These are phyloP conservation scores for Pseudonitzschia delicatissima DNA, from an alignment of 108 stramenopile species.

Conservation along the genomic window DNA sequence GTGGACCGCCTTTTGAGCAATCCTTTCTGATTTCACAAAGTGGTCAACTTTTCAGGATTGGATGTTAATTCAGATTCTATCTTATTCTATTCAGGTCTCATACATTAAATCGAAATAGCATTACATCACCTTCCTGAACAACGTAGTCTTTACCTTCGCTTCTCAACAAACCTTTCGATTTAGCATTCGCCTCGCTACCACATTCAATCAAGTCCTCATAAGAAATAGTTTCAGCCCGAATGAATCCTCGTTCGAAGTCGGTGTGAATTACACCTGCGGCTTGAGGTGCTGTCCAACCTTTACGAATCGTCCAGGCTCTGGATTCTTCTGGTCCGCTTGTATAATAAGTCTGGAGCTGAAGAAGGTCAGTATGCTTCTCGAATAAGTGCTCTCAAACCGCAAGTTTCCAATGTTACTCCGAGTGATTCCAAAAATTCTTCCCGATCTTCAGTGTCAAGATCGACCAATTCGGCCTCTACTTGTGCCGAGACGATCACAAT, in stretches of 20 bases:
- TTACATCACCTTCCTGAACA: conserved; percentile 97
- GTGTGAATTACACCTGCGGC: conserved; percentile 98
- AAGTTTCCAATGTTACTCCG: conserved; percentile 79
- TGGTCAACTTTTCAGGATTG: too few relatives aligned
- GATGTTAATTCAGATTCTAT: not conserved
- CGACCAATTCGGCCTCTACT: conserved; percentile 95
- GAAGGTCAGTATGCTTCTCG: conserved; percentile 83
- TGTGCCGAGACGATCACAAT: conserved; percentile 95
- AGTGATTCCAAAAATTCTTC: conserved; percentile 88
- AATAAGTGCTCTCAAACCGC: conserved; percentile 90
- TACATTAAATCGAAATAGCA: conserved; percentile 97
- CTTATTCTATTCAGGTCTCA: conserved; percentile 32
- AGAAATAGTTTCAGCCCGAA: conserved; percentile 95
- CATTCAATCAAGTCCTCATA: conserved; percentile 89
- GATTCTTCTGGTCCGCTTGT: conserved; percentile 96
- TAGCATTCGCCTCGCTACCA: conserved; percentile 90
- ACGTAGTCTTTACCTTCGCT: conserved; percentile 98
- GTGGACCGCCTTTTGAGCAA: too few relatives aligned
- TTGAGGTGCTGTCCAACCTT: conserved; percentile 94
- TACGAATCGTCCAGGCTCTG: conserved; percentile 94
- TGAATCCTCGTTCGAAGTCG: conserved; percentile 98
- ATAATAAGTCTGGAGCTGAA: conserved; percentile 94
- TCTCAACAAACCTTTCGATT: conserved; percentile 86
- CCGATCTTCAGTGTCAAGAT: conserved; percentile 74
- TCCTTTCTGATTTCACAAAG: too few relatives aligned